Conservation (phyloP, 495 filamentous ascomycete genomes). For the Neurospora cerealis region DNA sequence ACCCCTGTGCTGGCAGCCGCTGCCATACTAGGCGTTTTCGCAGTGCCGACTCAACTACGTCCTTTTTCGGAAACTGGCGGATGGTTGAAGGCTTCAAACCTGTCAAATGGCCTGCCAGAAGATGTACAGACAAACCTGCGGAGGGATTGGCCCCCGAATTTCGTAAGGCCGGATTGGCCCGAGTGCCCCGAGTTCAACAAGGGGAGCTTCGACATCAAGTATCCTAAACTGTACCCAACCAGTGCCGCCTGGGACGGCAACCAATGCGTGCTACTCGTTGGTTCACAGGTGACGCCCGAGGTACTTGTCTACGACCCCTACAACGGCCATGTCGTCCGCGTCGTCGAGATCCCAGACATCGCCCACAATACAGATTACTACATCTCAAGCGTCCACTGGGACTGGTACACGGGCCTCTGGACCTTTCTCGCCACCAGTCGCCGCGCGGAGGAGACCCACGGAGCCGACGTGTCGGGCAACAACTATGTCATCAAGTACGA, state of each 20-base stretch:
- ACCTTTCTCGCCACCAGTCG: background rate
- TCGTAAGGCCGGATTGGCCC: background rate
- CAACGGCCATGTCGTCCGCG: background rate
- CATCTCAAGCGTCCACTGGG: background rate
- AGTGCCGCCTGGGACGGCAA: background rate
- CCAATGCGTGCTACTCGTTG: background rate
- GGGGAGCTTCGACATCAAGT: background rate
- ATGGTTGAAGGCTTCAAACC: background rate
- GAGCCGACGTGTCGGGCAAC: background rate
- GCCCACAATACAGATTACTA: background rate
- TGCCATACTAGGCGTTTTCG: background rate
- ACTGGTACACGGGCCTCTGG: background rate
- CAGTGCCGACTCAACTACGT: background rate
- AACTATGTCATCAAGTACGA: background rate
- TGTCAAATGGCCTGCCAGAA: background rate
- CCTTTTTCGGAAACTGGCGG: background rate
- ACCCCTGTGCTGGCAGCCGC: background rate
- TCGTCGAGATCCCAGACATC: background rate
- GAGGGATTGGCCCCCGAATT: background rate
- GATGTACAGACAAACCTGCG: background rate
- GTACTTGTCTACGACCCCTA: background rate
- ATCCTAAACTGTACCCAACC: background rate
- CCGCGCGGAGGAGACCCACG: background rate
- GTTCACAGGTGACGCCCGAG: background rate
- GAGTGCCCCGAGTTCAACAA: background rate